Conservation (phyloP, 352 stramenopile genomes). For the Albugo laibachii region DNA sequence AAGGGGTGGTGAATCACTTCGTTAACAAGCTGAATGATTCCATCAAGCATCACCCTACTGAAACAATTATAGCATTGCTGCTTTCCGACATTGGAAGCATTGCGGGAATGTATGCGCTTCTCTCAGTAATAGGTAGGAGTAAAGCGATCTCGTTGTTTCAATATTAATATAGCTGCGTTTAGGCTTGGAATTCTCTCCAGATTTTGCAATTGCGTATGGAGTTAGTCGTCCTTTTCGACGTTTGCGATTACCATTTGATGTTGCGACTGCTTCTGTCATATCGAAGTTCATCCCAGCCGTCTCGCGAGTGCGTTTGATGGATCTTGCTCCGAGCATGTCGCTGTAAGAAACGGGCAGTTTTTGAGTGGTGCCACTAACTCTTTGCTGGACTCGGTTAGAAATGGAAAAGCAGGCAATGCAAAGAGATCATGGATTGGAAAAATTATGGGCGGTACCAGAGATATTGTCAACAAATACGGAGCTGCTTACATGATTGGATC, state of each 20-base stretch:
- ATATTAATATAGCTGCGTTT: neutral
- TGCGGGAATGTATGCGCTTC: constrained; percentile 48
- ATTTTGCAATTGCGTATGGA: constrained; percentile 72
- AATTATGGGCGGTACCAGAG: constrained; percentile 42
- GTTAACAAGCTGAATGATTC: constrained; percentile 58
- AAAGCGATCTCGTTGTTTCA: neutral
- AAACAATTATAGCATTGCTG: constrained; percentile 61
- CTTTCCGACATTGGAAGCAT: constrained; percentile 67
- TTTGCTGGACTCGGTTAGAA: neutral
- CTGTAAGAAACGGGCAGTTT: constrained; percentile 12
- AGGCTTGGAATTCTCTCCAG: constrained; percentile 57
- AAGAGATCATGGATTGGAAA: constrained; percentile 21
- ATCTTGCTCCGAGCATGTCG: constrained; percentile 33
- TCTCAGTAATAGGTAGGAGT: constrained; percentile 27
- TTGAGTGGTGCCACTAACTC: neutral
- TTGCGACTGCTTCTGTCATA: constrained; percentile 41
- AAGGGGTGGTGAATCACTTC: constrained; percentile 32
- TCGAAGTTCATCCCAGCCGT: constrained; percentile 52
- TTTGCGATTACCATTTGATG: constrained; percentile 53
- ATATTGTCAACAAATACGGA: constrained; percentile 72
- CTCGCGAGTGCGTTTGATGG: constrained; percentile 43
- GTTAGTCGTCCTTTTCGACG: constrained; percentile 65
- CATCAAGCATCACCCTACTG: constrained; percentile 45
- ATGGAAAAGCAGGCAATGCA: too few species aligned
- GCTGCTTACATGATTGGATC: constrained; percentile 80